Conservation (phyloP, 83 land plant species). For the Thuja plicata region DNA sequence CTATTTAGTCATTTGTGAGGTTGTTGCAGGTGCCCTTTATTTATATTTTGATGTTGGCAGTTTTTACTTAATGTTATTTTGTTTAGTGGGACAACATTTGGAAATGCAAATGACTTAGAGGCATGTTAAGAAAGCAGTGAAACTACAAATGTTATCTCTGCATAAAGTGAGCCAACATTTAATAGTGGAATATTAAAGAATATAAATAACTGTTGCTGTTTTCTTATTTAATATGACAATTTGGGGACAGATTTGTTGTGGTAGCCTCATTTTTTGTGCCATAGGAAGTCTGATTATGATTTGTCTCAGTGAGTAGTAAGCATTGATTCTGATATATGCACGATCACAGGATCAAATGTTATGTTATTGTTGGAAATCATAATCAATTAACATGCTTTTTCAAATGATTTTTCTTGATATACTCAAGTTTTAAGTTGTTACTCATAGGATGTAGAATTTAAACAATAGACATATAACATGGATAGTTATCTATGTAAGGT, state of each 20-base stretch:
- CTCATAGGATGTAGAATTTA: background rate
- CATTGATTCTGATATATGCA: background rate
- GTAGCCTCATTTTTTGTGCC: background rate
- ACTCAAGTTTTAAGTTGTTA: background rate
- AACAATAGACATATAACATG: background rate
- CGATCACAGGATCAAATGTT: background rate
- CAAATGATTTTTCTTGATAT: background rate
- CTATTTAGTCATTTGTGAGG: background rate
- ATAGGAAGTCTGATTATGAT: background rate
- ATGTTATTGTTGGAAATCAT: background rate
- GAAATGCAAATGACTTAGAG: background rate
- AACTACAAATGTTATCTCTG: background rate
- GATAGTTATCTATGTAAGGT: background rate
- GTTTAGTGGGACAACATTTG: background rate
- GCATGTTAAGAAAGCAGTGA: background rate
- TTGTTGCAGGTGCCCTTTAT: background rate
- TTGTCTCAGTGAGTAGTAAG: background rate
- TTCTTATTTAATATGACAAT: background rate
- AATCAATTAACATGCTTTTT: background rate
- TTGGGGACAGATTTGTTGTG: background rate
- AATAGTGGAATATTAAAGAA: background rate
- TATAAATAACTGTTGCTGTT: background rate
- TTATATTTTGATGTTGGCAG: background rate
- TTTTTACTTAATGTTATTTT: background rate
- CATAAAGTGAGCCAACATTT: background rate